Evolutionary conservation across 371 early-diverging fungal genomes (phyloP), one percentile per base, ranked within the genome.

Genomic region (Choanephora cucurbitarum): DNA sequence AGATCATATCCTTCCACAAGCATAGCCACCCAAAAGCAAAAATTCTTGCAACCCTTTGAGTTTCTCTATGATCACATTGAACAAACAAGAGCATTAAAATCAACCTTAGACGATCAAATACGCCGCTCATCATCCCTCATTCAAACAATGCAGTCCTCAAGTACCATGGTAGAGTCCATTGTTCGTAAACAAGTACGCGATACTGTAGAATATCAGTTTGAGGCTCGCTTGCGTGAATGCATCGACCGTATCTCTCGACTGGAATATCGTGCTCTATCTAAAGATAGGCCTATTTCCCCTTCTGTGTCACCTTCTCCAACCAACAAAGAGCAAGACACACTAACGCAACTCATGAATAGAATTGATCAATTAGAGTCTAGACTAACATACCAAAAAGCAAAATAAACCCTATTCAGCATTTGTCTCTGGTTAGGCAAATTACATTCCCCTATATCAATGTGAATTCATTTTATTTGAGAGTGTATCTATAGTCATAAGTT

Each of bases 41-140:
- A 72, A 33, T 82, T 81, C 55, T 55, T 79, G 55, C 82, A 83
- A 41, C 82, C 83, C 1, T 79, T 84, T 63, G 79, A 83, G 43
- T 69, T 70, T 49, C 61, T 84, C 2, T 81, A 80, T 50, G 86
- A 86, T 52, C 77, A 77, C 17, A 69, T 84, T 34, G 83, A 83
- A 52, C 79, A 80, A 22, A 79, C 77, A 7, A 69, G 70, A 8
- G 56, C 64, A 1, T 70, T 92, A 17, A 82, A 85, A 37, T 42
- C 70, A 3, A 83, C 86, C 0, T 70, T 92, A 58, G 86, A 88
- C 55, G 91, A 90, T 34, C 90, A 92, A 63, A 83, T 92, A 44
- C 81, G 90, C 14, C 81, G 81, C 33, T 86, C 89, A 5, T 72
- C 86, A n/a, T 75, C 84, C 13, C 66, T 92, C 44, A 77, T 92